Base-by-base conservation (phyloP, 768 basidiomycete genomes). In the Lactifluus volemus region DNA sequence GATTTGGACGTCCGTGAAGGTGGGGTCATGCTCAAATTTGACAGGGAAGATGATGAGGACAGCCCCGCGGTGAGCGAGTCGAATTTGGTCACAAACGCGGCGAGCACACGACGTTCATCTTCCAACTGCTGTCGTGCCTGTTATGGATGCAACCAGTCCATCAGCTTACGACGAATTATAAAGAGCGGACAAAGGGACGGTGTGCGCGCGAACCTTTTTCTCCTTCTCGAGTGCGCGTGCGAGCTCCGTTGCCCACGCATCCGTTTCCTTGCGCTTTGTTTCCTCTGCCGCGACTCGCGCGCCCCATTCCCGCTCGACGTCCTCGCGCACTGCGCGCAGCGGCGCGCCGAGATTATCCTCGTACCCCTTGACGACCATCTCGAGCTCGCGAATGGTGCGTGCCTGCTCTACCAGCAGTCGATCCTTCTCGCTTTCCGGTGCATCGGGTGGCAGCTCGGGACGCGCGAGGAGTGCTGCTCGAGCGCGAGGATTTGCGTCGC, bases 401-500 rank as follows among this genome's bases (percentile, higher is more conserved):
- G 78, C 79, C 69, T 93, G 86, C 32, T 90, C 86, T 2, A 78
- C 76, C 25, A 93, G 85, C 61, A 88, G 65, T 70, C 78, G 81
- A 65, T 93, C 88, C 70, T 93, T 91, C 62, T 89, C 86, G 21
- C 76, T 75, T 59, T 86, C 85, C 0, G 86, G 78, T 29, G 86
- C 86, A 55, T 83, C 81, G 0, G 81, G 74, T 1, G 86, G 82
- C 10, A 88, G 72, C 39, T 81, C 78, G 0, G 91, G 88, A 4
- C 89, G 82, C 7, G 87, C 79, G 2, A 83, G 79, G 5, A 96
- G 78, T 0, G 90, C 83, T 0, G 83, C 84, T 94, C 89, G 3
- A 96, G 79, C 0, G 90, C 88, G 2, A 92, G 78, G 51, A 96
- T 91, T 67, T 95, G 90, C 7, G 81, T 85, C 0, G 85, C 80